Conservation (phyloP, 768 basidiomycete species). For the Suillus sp. region DNA sequence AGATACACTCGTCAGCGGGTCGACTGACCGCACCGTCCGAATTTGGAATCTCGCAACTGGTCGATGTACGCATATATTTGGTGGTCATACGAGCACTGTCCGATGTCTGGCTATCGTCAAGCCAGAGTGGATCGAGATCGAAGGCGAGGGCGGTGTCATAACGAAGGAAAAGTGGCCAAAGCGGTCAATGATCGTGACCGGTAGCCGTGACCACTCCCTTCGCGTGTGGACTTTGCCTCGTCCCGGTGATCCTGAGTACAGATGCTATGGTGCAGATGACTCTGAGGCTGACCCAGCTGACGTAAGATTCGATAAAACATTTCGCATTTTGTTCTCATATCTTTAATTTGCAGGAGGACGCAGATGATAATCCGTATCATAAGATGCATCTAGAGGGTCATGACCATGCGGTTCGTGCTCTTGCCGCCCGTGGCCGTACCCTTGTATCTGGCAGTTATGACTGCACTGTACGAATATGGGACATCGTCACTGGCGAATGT, state of each 20-base stretch:
- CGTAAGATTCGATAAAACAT: conserved; percentile 27
- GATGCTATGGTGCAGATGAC: conserved; percentile 63
- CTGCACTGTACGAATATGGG: conserved; percentile 94
- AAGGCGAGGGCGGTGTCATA: conserved; percentile 61
- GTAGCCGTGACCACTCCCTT: conserved; percentile 67
- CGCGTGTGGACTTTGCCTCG: conserved; percentile 69
- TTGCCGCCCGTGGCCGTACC: conserved; percentile 88
- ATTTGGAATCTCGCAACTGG: conserved; percentile 87
- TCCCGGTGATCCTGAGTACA: conserved; percentile 76
- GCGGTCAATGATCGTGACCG: conserved; percentile 71
- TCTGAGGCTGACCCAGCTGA: conserved; percentile 60
- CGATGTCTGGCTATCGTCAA: conserved; percentile 95
- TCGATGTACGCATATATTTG: conserved; percentile 88
- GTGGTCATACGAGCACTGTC: conserved; percentile 95
- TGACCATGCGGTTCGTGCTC: conserved; percentile 86
- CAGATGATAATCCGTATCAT: conserved; percentile 86
- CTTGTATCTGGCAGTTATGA: conserved; percentile 97
- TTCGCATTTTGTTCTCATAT: neutral
- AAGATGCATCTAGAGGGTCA: conserved; percentile 84
- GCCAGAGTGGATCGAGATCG: conserved; percentile 82
- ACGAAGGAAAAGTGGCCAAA: conserved; percentile 74
- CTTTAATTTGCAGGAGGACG: conserved; percentile 54
- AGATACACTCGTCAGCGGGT: conserved; percentile 87
- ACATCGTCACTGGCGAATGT: conserved; percentile 80
- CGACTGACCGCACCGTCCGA: conserved; percentile 90